These are phyloP conservation scores for Oryza meyeriana DNA, from an alignment of 176 grass and related monocot species.

Conservation along the genomic window DNA sequence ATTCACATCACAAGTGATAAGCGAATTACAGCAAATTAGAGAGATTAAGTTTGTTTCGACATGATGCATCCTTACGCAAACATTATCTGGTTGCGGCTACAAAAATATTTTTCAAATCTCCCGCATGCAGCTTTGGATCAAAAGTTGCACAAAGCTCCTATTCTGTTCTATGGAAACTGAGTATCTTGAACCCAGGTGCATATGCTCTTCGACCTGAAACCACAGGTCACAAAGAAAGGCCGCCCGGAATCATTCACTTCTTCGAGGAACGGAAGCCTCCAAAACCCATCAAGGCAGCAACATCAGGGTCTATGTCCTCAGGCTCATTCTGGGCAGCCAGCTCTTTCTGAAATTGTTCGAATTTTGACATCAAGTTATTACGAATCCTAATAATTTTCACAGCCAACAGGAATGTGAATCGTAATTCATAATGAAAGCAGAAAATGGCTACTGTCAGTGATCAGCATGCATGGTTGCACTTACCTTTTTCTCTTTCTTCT, in stretches of 20 bases:
- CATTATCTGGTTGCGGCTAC: neutral
- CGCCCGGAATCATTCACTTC: conserved; percentile 31
- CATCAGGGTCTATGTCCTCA: conserved; percentile 72
- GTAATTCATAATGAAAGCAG: neutral
- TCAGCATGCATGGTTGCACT: neutral
- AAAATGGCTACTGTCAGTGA: neutral
- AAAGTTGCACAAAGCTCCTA: neutral
- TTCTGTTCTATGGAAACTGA: neutral
- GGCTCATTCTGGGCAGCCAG: conserved; percentile 59
- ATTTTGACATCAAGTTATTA: conserved; percentile 4
- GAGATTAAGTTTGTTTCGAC: neutral
- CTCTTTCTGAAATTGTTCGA: conserved; percentile 54
- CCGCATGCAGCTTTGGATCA: neutral
- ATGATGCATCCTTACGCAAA: neutral
- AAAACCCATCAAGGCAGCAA: conserved; percentile 83
- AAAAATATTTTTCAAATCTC: neutral
- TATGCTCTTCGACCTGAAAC: neutral
- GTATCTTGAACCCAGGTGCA: neutral
- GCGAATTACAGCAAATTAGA: neutral
- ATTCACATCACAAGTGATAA: neutral
- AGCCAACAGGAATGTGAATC: neutral
- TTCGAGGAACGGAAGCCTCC: conserved; percentile 67
- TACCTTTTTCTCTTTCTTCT: conserved; percentile 94
- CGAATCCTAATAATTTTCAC: neutral
- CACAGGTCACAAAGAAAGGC: neutral